Evolutionary conservation across 306 rosid species (phyloP).

Genomic region (Acacia confusa): DNA sequence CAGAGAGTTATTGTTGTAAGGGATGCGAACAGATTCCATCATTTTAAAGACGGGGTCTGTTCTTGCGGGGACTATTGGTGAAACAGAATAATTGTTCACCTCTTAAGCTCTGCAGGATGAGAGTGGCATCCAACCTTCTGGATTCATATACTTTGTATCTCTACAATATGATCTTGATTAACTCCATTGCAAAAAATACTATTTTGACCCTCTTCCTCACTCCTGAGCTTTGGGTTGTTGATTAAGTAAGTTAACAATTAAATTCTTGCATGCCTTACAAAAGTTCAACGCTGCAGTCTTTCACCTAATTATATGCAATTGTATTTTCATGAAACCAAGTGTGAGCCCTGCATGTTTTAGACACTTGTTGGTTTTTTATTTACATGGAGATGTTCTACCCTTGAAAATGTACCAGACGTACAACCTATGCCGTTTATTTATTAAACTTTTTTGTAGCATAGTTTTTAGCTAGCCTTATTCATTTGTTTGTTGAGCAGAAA

Average conservation of each 20-base stretch:
- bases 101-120: conserved; percentile 29
- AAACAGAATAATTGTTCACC: conserved; percentile 33
- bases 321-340: not conserved
- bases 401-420: not conserved
- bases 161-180: conserved; percentile 4
- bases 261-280: conserved; percentile 16
- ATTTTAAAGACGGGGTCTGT: conserved; percentile 78
- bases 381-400: not conserved
- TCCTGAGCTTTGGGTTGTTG: conserved; percentile 8
- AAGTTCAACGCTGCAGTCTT: not conserved
- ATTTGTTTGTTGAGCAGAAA: not conserved
- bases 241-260: conserved; percentile 18
- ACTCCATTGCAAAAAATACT: not conserved
- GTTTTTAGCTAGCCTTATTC: not conserved
- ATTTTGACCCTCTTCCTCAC: not conserved
- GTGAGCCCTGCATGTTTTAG: not conserved
- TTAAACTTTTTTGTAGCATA: not conserved
- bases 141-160: conserved; percentile 27
- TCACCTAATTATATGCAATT: not conserved
- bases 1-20: conserved; percentile 84
- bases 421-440: not conserved
- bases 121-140: conserved; percentile 27
- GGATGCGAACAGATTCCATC: conserved; percentile 97
- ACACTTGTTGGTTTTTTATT: not conserved
- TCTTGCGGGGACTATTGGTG: conserved; percentile 97